phyloP scores from a whole-genome alignment of 495 filamentous ascomycete species.

The Clavariopsis aquatica region DNA sequence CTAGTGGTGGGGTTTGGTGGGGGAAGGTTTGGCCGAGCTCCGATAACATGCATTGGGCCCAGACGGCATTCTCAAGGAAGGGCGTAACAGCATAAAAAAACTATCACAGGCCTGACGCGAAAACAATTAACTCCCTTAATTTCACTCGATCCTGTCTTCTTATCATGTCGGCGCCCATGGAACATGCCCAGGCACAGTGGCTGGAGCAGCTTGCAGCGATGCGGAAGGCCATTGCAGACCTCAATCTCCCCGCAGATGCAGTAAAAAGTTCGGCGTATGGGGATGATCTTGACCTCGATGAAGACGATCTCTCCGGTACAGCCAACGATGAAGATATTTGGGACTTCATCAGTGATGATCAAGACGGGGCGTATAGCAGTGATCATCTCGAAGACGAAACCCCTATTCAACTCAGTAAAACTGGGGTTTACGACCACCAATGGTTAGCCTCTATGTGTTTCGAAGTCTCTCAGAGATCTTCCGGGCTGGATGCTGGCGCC shows the following conservation, averaged over 20 bases:
- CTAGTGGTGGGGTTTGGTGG: not conserved
- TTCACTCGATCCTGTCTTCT: not conserved
- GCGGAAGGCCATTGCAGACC: constrained; percentile 69
- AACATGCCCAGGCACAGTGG: constrained; percentile 63
- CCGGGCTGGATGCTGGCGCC: constrained; percentile 61
- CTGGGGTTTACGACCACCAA: constrained; percentile 42
- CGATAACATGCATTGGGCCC: no score
- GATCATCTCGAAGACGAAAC: constrained; percentile 52
- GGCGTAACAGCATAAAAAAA: no score
- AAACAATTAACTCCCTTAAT: not conserved
- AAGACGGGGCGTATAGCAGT: constrained; percentile 60
- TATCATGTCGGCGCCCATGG: constrained; percentile 40
- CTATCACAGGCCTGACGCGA: no score
- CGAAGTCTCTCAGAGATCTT: constrained; percentile 58
- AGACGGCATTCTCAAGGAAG: no score
- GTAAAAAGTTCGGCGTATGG: constrained; percentile 52
- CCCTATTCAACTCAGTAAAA: constrained; percentile 40
- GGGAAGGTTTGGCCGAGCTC: not conserved
- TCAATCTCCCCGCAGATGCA: constrained; percentile 58
- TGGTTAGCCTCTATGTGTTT: constrained; percentile 72
- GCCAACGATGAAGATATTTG: constrained; percentile 78
- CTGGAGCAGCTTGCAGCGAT: constrained; percentile 68
- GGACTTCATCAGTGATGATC: constrained; percentile 78
- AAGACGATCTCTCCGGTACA: constrained; percentile 59
- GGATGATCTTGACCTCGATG: constrained; percentile 60